Base-by-base conservation (phyloP, 768 basidiomycete species). In the Mycena vulgaris region DNA sequence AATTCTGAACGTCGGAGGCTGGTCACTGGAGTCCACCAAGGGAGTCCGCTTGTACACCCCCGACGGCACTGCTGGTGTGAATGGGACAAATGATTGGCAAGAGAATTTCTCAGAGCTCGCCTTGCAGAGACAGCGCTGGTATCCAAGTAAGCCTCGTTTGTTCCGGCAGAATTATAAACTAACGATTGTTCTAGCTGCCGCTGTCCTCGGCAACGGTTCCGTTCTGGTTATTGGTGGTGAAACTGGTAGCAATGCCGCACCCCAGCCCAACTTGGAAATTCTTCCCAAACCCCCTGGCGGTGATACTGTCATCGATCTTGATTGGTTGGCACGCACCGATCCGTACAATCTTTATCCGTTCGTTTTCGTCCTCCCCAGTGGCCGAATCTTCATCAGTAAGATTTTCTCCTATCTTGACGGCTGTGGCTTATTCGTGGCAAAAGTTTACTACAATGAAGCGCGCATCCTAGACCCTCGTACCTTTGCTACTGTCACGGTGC, bases 321-420 rank as follows among this genome's bases (percentile, higher is more conserved):
- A 92, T 65, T 94, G 89, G 83, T 81, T 95, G 39, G 75, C 81
- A 23, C 86, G 92, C 35, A 94, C 94, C 6, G 91, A 95, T 74
- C 94, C 94, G 2, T 89, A 92, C 75, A 94, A 94, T 73, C 79
- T 95, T 57, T 95, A 95, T 73, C 93, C 94, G 0, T 95, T 93
- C 84, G 80, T 95, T 30, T 78, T 91, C 63, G 85, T 94, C 10
- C 85, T 95, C 21, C 93, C 94, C 0, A 90, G 90, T 53, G 88
- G 88, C 4, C 84, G 85, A 30, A 81, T 95, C 76, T 94, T 95
- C 78, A 85, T 92, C 51, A 90, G 93, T 92, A 49, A 67, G 88
- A 80, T 21, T 5, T 48, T 10, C 16, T 51, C 28, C 28, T 27
- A 14, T 30, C 51, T 47, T 49, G 23, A 42, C 19, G 21, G 27